These are phyloP conservation scores for Tetracladium maxilliforme DNA, from an alignment of 2,329 filamentous ascomycete species.

Conservation along the genomic window DNA sequence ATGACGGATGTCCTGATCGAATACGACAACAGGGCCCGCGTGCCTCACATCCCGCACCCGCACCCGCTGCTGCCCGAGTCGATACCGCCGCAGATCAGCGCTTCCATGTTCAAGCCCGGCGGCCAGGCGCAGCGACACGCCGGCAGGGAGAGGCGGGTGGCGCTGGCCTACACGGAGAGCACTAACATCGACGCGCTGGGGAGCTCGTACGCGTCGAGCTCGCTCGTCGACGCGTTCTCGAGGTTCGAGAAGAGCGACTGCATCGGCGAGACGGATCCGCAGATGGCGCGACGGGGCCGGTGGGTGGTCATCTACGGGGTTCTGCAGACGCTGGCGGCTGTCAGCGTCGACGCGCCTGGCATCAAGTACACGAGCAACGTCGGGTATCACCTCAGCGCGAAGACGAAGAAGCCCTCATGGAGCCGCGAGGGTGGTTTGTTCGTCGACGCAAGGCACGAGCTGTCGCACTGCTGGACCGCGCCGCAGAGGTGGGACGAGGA, in stretches of 20 bases:
- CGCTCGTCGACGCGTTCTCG: conserved; percentile 38
- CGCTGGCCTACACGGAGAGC: conserved; percentile 40
- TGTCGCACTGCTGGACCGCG: conserved; percentile 15
- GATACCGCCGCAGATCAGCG: conserved; percentile 15
- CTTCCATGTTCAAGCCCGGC: conserved; percentile 3
- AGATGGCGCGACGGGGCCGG: conserved; percentile 38
- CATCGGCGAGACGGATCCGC: conserved; percentile 34
- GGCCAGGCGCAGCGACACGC: conserved; percentile 10
- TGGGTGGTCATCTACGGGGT: conserved; percentile 48
- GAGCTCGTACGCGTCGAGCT: conserved; percentile 34
- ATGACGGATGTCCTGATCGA: conserved; percentile 52
- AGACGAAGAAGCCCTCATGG: conserved; percentile 41
- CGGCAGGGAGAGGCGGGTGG: conserved; percentile 10
- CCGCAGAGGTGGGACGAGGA: conserved; percentile 9
- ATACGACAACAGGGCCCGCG: conserved; percentile 44
- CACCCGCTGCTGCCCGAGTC: conserved; percentile 49
- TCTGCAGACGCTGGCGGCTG: conserved; percentile 41
- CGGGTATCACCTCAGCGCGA: conserved; percentile 39
- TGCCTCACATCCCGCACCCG: conserved; percentile 52
- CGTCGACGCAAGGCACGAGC: conserved; percentile 12
- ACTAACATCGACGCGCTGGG: conserved; percentile 43
- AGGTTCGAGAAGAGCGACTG: conserved; percentile 40
- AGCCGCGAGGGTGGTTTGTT: conserved; percentile 15
- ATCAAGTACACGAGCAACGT: conserved; percentile 36
- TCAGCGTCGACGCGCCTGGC: conserved; percentile 40